A percentile compares a stretch with the other conserved stretches of the same genome.
These are phyloP conservation scores for Trichophyton schoenleinii DNA, from an alignment of 2,329 filamentous ascomycete genomes.

Conservation along the genomic window DNA sequence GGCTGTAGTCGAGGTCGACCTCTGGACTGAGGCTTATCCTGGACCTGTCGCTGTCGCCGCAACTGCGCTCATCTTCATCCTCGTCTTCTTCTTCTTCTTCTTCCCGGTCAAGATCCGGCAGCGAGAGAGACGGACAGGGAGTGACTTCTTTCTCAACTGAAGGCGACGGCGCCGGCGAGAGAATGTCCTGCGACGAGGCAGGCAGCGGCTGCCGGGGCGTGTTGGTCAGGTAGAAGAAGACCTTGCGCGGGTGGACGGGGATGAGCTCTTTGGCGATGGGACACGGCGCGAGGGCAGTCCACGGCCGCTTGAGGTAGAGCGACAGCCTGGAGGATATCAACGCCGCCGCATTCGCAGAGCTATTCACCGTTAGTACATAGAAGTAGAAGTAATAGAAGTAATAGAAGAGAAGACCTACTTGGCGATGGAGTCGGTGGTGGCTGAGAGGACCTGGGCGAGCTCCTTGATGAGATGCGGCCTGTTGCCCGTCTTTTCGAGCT, in stretches of 20 bases:
- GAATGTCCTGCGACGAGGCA: conserved; percentile 44
- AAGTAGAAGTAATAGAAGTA: conserved; percentile 5
- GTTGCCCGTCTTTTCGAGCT: conserved; percentile 81
- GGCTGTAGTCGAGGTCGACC: conserved; percentile 80
- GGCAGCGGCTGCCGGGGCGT: conserved; percentile 71
- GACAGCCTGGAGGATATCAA: conserved; percentile 89
- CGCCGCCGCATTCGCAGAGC: conserved; percentile 88
- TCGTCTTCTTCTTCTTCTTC: conserved; percentile 47
- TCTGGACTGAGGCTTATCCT: conserved; percentile 84
- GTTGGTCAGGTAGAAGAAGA: conserved; percentile 94
- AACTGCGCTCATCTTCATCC: not conserved
- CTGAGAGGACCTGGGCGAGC: conserved; percentile 65
- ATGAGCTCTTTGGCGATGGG: conserved; percentile 88
- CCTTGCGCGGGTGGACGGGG: conserved; percentile 80
- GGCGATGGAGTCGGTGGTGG: conserved; percentile 69
- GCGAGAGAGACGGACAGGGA: conserved; percentile 55
- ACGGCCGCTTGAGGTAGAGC: conserved; percentile 76
- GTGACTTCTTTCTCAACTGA: conserved; percentile 56
- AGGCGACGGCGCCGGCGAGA: conserved; percentile 37
- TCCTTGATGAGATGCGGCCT: conserved; percentile 91
- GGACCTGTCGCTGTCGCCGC: conserved; percentile 44
- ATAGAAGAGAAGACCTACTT: conserved; percentile 53
- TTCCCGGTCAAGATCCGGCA: conserved; percentile 23
- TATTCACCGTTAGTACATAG: conserved; percentile 31
- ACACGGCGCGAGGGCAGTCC: conserved; percentile 67